Percentiles rank a stretch among this genome's conserved stretches.
Evolutionary conservation across 1,139 yeast genomes (phyloP).

Genomic region (Zhuliangozyma blackwelliae): DNA sequence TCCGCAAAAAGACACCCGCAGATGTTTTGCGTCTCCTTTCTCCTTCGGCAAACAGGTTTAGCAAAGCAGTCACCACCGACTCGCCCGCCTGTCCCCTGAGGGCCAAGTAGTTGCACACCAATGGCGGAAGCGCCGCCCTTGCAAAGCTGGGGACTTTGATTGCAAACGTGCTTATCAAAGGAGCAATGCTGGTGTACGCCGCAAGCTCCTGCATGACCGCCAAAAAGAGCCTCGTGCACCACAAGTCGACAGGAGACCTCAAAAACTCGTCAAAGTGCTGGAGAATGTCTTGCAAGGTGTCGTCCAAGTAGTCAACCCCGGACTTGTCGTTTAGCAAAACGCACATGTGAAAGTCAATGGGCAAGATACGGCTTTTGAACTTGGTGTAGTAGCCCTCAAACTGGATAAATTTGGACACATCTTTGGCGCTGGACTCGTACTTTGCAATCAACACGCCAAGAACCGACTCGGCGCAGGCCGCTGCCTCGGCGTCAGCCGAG

Average conservation of each 20-base stretch:
- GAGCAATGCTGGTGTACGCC: constrained; percentile 16
- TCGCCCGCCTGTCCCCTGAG: constrained; percentile 12
- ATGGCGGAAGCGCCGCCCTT: constrained; percentile 18
- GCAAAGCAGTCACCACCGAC: constrained; percentile 6
- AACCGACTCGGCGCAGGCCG: constrained; percentile 32
- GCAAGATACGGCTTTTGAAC: constrained; percentile 14
- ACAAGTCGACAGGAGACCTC: constrained; percentile 12
- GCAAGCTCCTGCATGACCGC: constrained; percentile 32
- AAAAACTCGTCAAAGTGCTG: constrained; percentile 7
- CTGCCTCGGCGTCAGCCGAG: constrained; percentile 11
- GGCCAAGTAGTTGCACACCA: constrained; percentile 20
- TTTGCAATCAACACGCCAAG: constrained; percentile 34
- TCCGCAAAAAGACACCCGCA: constrained; percentile 28
- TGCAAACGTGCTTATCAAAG: constrained; percentile 22
- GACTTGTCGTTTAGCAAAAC: constrained; percentile 25
- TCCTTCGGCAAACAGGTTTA: constrained; percentile 10
- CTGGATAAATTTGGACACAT: constrained; percentile 14
- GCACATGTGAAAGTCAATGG: constrained; percentile 32
- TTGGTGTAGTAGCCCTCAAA: constrained; percentile 15
- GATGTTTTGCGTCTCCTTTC: constrained; percentile 11
- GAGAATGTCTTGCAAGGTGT: constrained; percentile 12
- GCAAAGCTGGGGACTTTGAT: constrained; percentile 21
- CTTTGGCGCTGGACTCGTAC: constrained; percentile 11
- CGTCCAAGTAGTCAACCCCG: constrained; percentile 13
- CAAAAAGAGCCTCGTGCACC: constrained; percentile 31